Evolutionary conservation across 768 basidiomycete species (phyloP), one percentile per base, ranked within the genome.

Genomic region (Pleurotus eryngii): DNA sequence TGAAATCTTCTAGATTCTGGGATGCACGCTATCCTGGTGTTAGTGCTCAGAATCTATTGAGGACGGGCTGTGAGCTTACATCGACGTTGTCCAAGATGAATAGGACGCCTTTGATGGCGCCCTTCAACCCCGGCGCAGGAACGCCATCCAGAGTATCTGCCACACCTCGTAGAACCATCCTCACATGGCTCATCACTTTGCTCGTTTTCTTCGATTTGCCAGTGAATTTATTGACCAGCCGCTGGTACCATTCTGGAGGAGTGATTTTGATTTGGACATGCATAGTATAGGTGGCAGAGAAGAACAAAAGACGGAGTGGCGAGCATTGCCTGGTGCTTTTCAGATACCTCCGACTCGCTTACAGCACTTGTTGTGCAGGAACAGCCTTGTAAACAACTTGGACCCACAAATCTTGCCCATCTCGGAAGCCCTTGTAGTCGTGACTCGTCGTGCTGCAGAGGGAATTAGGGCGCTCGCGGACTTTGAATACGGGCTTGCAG

Each of bases 101-200:
- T 38, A 54, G 15, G 5, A 54, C 18, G n/a, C 51, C 51, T 42
- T 54, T 54, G 18, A 54, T 40, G 17, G 39, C 38, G 8, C 51
- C 51, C 26, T 54, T 20, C 39, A 54, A 24, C 0, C 51, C 51
- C 15, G 51, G 51, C 3, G 51, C 51, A 11, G 51, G 51, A 20
- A 54, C 51, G 7, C 51, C 51, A 8, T 54, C 39, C n/a, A 54
- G 24, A 26, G 18, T 26, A 20, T 54, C 51, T 9, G 51, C 17
- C 2, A 50, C 22, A 17, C 22, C 49, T 50, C 27, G 22, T 2
- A 50, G 20, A n/a, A 17, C 61, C 66, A 27, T 58, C 60, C 20
- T 56, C 59, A 55, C 22, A 18, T 17, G 11, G 14, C 18, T 55
- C 43, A 50, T 30, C 11, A 30, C 26, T 8, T 50, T 50, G 11